Percentiles rank a stretch among this genome's conserved stretches.
These are phyloP conservation scores for Cytospora piceae DNA, from an alignment of 2,329 filamentous ascomycete genomes.

Conservation along the genomic window DNA sequence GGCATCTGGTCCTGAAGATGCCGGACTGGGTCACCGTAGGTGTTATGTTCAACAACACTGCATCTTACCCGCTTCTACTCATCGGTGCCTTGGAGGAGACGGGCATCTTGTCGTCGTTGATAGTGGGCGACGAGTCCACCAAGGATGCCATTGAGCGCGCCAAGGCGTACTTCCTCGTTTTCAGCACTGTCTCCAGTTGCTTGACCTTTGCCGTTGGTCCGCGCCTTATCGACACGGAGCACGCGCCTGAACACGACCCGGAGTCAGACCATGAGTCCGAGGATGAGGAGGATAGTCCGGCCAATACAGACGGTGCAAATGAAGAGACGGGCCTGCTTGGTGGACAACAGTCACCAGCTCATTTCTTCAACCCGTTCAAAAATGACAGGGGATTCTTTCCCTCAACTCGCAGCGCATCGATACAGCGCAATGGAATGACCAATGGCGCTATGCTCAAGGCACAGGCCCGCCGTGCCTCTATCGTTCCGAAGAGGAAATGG, in stretches of 20 bases:
- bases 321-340: constrained; percentile 56
- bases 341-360: constrained; percentile 31
- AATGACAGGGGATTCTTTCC: constrained; percentile 38
- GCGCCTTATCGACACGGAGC: constrained; percentile 54
- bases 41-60: constrained; percentile 53
- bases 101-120: constrained; percentile 57
- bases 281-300: constrained; percentile 33
- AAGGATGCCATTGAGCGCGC: constrained; percentile 58
- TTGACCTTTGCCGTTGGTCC: constrained; percentile 68
- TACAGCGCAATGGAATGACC: background rate
- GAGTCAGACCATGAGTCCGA: constrained; percentile 25
- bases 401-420: constrained; percentile 30
- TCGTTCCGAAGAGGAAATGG: constrained; percentile 38
- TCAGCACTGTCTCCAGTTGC: constrained; percentile 64
- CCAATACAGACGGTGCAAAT: constrained; percentile 36
- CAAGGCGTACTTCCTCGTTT: constrained; percentile 67
- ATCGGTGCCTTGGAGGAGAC: constrained; percentile 51
- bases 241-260: constrained; percentile 40
- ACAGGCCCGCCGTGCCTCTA: constrained; percentile 33
- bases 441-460: background rate
- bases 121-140: constrained; percentile 46
- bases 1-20: constrained; percentile 44
- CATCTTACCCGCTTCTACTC: constrained; percentile 50
- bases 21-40: constrained; percentile 49
- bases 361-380: constrained; percentile 31